Percentiles rank a stretch among this genome's conserved stretches.
phyloP scores from a whole-genome alignment of 129 eudicot species.

The Sambucus nigra region DNA sequence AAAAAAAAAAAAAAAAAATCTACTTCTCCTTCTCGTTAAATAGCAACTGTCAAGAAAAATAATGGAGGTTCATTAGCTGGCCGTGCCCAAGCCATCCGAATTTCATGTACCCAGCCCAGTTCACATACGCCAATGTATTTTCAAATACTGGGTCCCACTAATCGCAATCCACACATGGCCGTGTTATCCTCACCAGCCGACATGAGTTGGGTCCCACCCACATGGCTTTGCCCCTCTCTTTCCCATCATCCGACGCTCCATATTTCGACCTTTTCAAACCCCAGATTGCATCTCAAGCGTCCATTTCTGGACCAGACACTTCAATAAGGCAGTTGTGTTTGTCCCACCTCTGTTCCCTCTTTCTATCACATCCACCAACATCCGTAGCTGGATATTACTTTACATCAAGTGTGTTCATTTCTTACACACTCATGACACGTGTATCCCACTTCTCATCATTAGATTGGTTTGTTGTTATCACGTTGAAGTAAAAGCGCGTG shows the following conservation, averaged over 20 bases:
- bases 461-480: too few relatives aligned
- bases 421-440: neutral
- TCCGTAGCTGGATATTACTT: constrained; percentile 5
- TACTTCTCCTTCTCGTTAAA: too few relatives aligned
- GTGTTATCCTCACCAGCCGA: constrained; percentile 6
- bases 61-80: too few relatives aligned
- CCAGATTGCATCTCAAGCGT: constrained; percentile 12
- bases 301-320: constrained; percentile 3
- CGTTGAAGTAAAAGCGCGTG: neutral
- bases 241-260: constrained; percentile 16
- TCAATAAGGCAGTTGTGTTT: constrained; percentile 10
- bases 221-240: constrained; percentile 3
- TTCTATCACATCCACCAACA: constrained; percentile 5
- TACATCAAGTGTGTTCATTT: neutral
- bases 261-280: neutral
- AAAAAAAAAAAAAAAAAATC: too few relatives aligned
- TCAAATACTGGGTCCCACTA: neutral
- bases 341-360: constrained; percentile 16
- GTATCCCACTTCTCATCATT: neutral
- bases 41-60: too few relatives aligned
- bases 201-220: constrained; percentile 16
- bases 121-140: neutral
- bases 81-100: too few relatives aligned
- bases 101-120: neutral
- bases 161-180: constrained; percentile 7